Base-by-base conservation (phyloP, 345 rosid species). In the Populus tremula region DNA sequence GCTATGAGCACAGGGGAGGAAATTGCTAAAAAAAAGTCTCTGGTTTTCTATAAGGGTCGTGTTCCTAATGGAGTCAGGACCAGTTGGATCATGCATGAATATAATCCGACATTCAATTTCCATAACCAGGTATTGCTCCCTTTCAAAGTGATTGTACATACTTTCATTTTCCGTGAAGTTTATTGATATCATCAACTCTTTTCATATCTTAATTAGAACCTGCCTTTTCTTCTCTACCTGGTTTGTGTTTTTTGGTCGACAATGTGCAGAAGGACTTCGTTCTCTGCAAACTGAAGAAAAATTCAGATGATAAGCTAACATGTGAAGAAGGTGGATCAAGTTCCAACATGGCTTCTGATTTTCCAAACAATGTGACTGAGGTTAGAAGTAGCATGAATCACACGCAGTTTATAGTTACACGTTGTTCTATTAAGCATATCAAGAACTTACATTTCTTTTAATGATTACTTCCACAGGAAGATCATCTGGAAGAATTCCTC, bases 81-180 rank as follows among this genome's bases (percentile, higher is more conserved):
- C 43, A 65, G 31, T 1, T 75, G 77, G 77, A 5, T 75, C 17
- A 65, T 75, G n/a, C 70, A 75, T 33, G 63, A 75, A 43, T 75
- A 75, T 21, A 64, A 65, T 11, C 47, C 70, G 6, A 75, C 70
- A 31, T 65, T 64, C 27, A 14, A 18, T n/a, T 65, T 75, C 70
- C 35, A 27, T 29, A 45, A 18, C 21, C 33, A 47, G 63, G 75
- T 72, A 20, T 4, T 10, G 63, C 12, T n/a, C 63, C 25, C 63
- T 59, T 23, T 8, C 29, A 9, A 59, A 59, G 63, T 59, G 23
- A 59, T 59, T 59, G 12, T 10, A 41, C 45, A 41, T 41, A 41
- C 45, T 0, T 41, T 8, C 62, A 56, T 56, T 59, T 59, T 11
- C 11, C 25, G 4, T 21, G 10, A 3, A n/a, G 13, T 4, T 9